A percentile compares a stretch with the other conserved stretches of the same genome.
Conservation (phyloP, 2,329 filamentous ascomycete species). For the Cladophialophora yegresii region DNA sequence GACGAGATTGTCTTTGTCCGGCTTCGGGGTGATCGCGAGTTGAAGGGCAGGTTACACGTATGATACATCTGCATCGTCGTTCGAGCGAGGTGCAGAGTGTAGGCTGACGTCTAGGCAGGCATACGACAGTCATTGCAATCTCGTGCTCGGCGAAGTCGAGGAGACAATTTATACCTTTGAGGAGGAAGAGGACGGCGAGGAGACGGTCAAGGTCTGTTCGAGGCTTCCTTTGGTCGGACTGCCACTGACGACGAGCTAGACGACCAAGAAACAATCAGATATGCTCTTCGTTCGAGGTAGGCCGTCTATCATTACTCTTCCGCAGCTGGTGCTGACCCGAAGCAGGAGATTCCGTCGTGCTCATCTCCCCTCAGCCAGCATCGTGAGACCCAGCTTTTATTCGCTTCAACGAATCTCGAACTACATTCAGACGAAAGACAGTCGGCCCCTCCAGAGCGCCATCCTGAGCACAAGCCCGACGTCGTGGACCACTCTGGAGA, state of each 20-base stretch:
- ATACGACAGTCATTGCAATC: constrained; percentile 97
- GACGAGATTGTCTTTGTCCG: constrained; percentile 96
- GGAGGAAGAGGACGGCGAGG: constrained; percentile 77
- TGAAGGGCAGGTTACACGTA: constrained; percentile 94
- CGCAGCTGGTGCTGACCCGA: constrained; percentile 31
- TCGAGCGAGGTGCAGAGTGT: not conserved
- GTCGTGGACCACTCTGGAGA: not conserved
- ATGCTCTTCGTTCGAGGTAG: constrained; percentile 97
- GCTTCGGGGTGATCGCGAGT: constrained; percentile 88
- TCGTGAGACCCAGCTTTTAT: constrained; percentile 37
- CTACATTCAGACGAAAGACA: not conserved
- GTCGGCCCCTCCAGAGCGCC: not conserved
- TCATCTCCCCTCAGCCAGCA: constrained; percentile 64
- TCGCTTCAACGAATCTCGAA: constrained; percentile 1
- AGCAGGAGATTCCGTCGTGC: constrained; percentile 70
- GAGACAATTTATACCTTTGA: constrained; percentile 95
- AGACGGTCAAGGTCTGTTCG: constrained; percentile 66
- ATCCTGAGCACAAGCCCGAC: not conserved
- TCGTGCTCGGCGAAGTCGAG: constrained; percentile 93
- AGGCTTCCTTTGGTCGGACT: not conserved
- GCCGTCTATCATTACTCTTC: constrained; percentile 38
- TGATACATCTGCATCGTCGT: constrained; percentile 41
- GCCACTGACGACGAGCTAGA: constrained; percentile 54
- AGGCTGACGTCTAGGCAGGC: constrained; percentile 60
- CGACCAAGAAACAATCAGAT: constrained; percentile 93